phyloP scores from a whole-genome alignment of 176 grass and related monocot species.

The Raddia distichophylla region DNA sequence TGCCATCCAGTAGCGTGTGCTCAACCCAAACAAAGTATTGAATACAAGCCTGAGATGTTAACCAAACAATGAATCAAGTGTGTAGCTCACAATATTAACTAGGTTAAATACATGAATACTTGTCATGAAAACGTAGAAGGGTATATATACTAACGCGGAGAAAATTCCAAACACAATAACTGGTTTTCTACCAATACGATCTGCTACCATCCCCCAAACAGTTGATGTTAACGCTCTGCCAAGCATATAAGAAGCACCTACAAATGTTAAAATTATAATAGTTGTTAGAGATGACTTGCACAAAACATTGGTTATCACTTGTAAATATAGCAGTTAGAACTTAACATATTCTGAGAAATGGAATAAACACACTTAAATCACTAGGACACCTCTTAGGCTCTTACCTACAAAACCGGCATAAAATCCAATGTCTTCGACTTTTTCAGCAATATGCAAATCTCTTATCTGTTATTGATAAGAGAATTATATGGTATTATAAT shows the following conservation, averaged over 20 bases:
- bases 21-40: conserved; percentile 70
- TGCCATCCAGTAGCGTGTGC: conserved; percentile 58
- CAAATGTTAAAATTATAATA: conserved; percentile 4
- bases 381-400: conserved; percentile 32
- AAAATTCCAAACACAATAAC: conserved; percentile 58
- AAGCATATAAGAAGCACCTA: conserved; percentile 78
- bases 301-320: not conserved
- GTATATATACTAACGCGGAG: conserved; percentile 53
- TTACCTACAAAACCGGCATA: conserved; percentile 85
- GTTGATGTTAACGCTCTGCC: conserved; percentile 9
- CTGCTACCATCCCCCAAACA: not conserved
- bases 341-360: not conserved
- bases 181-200: not conserved
- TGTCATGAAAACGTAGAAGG: conserved; percentile 4
- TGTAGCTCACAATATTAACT: not conserved
- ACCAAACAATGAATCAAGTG: not conserved
- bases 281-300: not conserved
- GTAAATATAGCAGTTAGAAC: not conserved
- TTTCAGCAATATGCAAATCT: conserved; percentile 57
- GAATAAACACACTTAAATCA: not conserved
- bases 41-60: conserved; percentile 56
- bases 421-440: conserved; percentile 84
- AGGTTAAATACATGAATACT: not conserved
- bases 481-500: not conserved
- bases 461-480: conserved; percentile 46